Evolutionary conservation across 2,329 filamentous ascomycete genomes (phyloP).

Genomic region (Epichloe sp.): DNA sequence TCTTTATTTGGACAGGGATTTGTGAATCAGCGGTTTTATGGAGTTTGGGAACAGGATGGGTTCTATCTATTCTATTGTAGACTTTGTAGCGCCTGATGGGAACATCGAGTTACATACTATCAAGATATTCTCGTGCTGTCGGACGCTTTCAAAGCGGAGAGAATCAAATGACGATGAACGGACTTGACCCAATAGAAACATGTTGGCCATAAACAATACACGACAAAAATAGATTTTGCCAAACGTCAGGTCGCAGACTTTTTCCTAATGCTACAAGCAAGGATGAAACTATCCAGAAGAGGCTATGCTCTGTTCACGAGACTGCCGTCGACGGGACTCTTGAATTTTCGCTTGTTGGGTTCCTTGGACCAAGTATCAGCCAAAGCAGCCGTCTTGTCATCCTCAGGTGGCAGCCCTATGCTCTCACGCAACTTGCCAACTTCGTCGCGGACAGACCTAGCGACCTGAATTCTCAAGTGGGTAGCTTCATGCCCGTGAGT

Average conservation of each 20-base stretch:
- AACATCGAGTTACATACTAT: neutral
- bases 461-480: slow-evolving; percentile 60
- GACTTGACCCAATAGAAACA: neutral
- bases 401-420: slow-evolving; percentile 59
- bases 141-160: neutral
- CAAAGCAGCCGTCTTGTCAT: slow-evolving; percentile 62
- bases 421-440: slow-evolving; percentile 64
- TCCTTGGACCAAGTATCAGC: slow-evolving; percentile 67
- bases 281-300: neutral
- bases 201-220: neutral
- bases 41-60: neutral
- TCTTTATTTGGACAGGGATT: neutral
- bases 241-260: neutral
- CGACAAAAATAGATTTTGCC: neutral
- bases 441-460: slow-evolving; percentile 62
- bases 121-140: neutral
- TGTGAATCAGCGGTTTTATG: neutral
- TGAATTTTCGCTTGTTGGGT: slow-evolving; percentile 32
- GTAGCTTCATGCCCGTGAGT: slow-evolving; percentile 49
- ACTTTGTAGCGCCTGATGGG: neutral
- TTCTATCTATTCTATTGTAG: neutral
- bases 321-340: slow-evolving; percentile 41
- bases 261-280: neutral
- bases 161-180: neutral
- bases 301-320: slow-evolving; percentile 25